A percentile compares a stretch with the other conserved stretches of the same genome.
Evolutionary conservation across 345 rosid species (phyloP).

Genomic region (Populus euphratica): DNA sequence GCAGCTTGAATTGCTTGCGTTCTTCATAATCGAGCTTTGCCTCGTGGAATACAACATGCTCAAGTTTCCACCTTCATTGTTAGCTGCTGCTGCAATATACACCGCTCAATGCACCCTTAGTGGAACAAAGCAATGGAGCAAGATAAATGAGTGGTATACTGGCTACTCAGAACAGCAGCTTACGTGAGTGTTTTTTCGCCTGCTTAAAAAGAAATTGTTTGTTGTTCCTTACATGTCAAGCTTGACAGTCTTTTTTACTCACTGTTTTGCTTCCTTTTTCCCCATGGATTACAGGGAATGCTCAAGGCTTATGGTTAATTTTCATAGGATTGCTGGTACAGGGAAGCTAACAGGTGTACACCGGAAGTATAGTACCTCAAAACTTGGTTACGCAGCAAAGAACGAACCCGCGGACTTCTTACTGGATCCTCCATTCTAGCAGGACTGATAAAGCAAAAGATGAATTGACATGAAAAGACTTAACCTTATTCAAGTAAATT

Average conservation of each 20-base stretch:
- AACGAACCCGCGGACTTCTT: slow-evolving; percentile 59
- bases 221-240: not conserved
- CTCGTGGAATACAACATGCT: slow-evolving; percentile 64
- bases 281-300: slow-evolving; percentile 54
- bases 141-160: slow-evolving; percentile 50
- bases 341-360: slow-evolving; percentile 83
- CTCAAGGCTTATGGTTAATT: slow-evolving; percentile 66
- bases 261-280: not conserved
- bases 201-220: not conserved
- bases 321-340: slow-evolving; percentile 70
- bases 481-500: slow-evolving; percentile 4
- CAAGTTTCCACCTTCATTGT: slow-evolving; percentile 53
- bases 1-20: slow-evolving; percentile 80
- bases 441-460: not conserved
- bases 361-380: slow-evolving; percentile 75
- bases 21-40: slow-evolving; percentile 67
- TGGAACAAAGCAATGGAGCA: slow-evolving; percentile 50
- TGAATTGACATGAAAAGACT: not conserved
- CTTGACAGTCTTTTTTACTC: not conserved
- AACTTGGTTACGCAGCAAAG: slow-evolving; percentile 71
- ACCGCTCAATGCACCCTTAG: slow-evolving; percentile 55
- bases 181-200: slow-evolving; percentile 22
- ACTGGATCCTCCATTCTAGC: slow-evolving; percentile 28
- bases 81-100: slow-evolving; percentile 65
- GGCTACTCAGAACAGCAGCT: slow-evolving; percentile 53